Evolutionary conservation across 2,329 filamentous ascomycete genomes (phyloP).

Genomic region (Colletotrichum sansevieriae): DNA sequence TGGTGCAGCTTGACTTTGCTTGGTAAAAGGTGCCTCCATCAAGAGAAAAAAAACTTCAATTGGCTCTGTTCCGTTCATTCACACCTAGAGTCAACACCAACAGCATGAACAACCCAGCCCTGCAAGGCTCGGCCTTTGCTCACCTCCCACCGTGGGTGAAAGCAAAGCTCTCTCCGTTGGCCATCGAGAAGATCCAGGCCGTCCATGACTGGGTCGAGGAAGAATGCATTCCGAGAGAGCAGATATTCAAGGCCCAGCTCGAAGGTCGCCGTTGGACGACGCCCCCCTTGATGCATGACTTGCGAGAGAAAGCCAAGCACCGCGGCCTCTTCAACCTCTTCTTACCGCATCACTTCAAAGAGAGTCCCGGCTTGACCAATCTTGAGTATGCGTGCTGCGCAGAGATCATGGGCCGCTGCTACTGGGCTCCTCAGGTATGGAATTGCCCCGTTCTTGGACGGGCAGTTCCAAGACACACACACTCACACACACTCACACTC

Average conservation of each 20-base stretch:
- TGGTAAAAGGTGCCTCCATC: no score
- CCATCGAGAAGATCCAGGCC: slow-evolving; percentile 56
- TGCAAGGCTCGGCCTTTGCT: slow-evolving; percentile 47
- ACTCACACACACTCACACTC: slow-evolving; percentile 5
- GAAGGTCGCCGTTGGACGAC: slow-evolving; percentile 53
- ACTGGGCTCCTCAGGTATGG: slow-evolving; percentile 78
- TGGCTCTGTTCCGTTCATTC: no score
- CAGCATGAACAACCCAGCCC: slow-evolving; percentile 15
- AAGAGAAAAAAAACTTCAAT: no score
- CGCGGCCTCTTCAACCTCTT: slow-evolving; percentile 99
- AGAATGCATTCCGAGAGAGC: slow-evolving; percentile 58
- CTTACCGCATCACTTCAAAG: slow-evolving; percentile 92
- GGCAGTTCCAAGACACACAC: background rate
- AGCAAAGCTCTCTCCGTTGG: slow-evolving; percentile 49
- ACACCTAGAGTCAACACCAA: background rate
- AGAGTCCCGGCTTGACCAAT: slow-evolving; percentile 94
- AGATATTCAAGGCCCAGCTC: slow-evolving; percentile 56
- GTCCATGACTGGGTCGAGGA: slow-evolving; percentile 58
- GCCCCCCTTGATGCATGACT: slow-evolving; percentile 55
- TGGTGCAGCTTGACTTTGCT: no score
- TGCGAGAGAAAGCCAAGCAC: slow-evolving; percentile 75
- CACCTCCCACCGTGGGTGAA: slow-evolving; percentile 48
- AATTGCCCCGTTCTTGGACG: background rate
- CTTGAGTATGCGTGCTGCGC: slow-evolving; percentile 98
- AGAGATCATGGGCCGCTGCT: slow-evolving; percentile 92